These are phyloP conservation scores for Saccharomycopsis hybrid DNA, from an alignment of 1,139 yeast genomes.

Conservation along the genomic window DNA sequence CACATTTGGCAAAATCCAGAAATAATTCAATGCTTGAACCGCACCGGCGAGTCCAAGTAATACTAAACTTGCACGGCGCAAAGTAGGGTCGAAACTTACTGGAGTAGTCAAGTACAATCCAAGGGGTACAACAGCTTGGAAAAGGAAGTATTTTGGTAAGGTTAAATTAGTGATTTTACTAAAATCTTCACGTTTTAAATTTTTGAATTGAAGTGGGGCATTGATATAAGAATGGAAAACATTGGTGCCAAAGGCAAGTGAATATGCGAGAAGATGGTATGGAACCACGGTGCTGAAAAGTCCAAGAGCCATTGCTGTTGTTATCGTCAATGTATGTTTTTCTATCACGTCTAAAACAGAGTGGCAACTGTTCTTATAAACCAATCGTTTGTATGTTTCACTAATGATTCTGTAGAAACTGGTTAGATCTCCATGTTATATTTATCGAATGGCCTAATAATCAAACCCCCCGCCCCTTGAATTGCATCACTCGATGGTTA, in stretches of 20 bases:
- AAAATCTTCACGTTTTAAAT: slow-evolving; percentile 71
- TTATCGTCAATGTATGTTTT: too few relatives aligned
- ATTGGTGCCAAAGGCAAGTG: slow-evolving; percentile 30
- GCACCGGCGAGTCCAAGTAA: slow-evolving; percentile 50
- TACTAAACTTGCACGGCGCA: slow-evolving; percentile 29
- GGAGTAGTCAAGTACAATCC: slow-evolving; percentile 70
- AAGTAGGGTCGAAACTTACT: slow-evolving; percentile 40
- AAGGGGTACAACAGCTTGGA: slow-evolving; percentile 67
- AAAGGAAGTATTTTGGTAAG: slow-evolving; percentile 74
- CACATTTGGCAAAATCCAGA: neutral
- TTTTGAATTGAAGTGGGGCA: slow-evolving; percentile 78
- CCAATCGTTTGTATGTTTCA: too few relatives aligned
- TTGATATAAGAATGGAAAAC: slow-evolving; percentile 79
- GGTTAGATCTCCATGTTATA: too few relatives aligned
- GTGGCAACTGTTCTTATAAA: too few relatives aligned
- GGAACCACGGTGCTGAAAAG: slow-evolving; percentile 13
- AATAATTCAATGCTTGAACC: slow-evolving; percentile 43
- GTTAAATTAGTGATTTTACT: slow-evolving; percentile 67
- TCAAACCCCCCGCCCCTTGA: too few relatives aligned
- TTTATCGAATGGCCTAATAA: too few relatives aligned
- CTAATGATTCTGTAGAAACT: too few relatives aligned
- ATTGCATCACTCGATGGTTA: too few relatives aligned
- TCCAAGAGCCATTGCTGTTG: slow-evolving; percentile 5
- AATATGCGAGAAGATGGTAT: slow-evolving; percentile 15
- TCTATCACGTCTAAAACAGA: too few relatives aligned